Conservation (phyloP, 169 alveolate species). For the Theileria orientalis region DNA sequence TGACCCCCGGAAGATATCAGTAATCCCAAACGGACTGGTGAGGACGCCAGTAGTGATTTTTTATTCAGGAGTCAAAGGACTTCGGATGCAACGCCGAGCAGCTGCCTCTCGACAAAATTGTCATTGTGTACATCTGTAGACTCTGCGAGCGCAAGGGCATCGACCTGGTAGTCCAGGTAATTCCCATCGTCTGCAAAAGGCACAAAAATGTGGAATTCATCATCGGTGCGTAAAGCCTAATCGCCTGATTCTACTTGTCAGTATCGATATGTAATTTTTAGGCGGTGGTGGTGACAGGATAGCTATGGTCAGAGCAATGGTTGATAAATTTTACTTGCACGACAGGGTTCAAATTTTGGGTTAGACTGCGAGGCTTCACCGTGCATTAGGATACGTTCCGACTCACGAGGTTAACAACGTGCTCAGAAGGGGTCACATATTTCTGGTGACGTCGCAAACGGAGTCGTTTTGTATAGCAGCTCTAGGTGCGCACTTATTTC, state of each 20-base stretch:
- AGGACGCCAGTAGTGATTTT: conserved; percentile 18
- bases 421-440: conserved; percentile 95
- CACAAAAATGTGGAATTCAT: conserved; percentile 88
- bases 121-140: conserved; percentile 93
- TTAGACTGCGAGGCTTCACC: background rate
- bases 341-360: conserved; percentile 92
- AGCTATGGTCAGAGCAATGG: conserved; percentile 89
- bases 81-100: conserved; percentile 72
- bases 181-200: conserved; percentile 93
- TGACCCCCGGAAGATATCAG: conserved; percentile 89
- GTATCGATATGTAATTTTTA: background rate
- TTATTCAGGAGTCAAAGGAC: conserved; percentile 66
- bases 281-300: conserved; percentile 99
- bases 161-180: conserved; percentile 92
- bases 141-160: conserved; percentile 97
- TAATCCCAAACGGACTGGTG: conserved; percentile 86
- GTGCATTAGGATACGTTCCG: conserved; percentile 84
- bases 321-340: conserved; percentile 87
- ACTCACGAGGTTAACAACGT: conserved; percentile 90
- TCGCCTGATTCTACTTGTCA: conserved; percentile 52
- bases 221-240: conserved; percentile 43
- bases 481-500: conserved; percentile 60
- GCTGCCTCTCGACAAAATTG: conserved; percentile 83
- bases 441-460: conserved; percentile 95
- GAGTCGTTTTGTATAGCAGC: conserved; percentile 99